A percentile compares a stretch with the other conserved stretches of the same genome.
Evolutionary conservation across 768 basidiomycete species (phyloP).

Genomic region (Boletus tylopilopsis): DNA sequence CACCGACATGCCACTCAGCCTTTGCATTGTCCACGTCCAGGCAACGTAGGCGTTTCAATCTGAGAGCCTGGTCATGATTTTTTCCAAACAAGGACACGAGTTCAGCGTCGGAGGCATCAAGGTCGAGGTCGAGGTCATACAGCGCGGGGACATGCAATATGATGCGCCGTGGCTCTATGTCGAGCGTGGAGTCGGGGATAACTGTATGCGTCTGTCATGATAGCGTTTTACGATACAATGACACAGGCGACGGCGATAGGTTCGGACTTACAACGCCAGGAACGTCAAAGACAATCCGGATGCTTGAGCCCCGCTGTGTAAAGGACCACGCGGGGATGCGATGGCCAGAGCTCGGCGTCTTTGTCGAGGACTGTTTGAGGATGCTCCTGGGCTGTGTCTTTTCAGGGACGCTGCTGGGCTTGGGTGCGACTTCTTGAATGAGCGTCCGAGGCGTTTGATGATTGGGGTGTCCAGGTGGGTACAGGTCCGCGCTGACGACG

Average conservation of each 20-base stretch:
- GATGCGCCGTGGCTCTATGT: slow-evolving; percentile 61
- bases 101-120: slow-evolving; percentile 53
- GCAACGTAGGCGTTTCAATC: slow-evolving; percentile 53
- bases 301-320: slow-evolving; percentile 37
- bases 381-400: slow-evolving; percentile 39
- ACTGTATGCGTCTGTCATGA: slow-evolving; percentile 41
- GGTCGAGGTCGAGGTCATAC: slow-evolving; percentile 54
- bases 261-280: slow-evolving; percentile 56
- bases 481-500: slow-evolving; percentile 46
- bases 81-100: slow-evolving; percentile 33
- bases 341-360: not conserved
- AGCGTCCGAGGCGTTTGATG: slow-evolving; percentile 10
- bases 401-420: slow-evolving; percentile 36
- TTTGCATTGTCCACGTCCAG: slow-evolving; percentile 59
- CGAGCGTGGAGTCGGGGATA: slow-evolving; percentile 50
- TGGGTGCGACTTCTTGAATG: slow-evolving; percentile 35
- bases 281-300: slow-evolving; percentile 50
- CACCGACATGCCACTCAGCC: slow-evolving; percentile 66
- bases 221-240: not conserved
- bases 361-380: slow-evolving; percentile 30
- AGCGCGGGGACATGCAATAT: slow-evolving; percentile 46
- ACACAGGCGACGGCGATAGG: slow-evolving; percentile 1
- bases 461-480: slow-evolving; percentile 24
- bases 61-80: slow-evolving; percentile 32
- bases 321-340: slow-evolving; percentile 51